phyloP scores from a whole-genome alignment of 202 grass and related monocot species.

The Brachypodium distachyon region DNA sequence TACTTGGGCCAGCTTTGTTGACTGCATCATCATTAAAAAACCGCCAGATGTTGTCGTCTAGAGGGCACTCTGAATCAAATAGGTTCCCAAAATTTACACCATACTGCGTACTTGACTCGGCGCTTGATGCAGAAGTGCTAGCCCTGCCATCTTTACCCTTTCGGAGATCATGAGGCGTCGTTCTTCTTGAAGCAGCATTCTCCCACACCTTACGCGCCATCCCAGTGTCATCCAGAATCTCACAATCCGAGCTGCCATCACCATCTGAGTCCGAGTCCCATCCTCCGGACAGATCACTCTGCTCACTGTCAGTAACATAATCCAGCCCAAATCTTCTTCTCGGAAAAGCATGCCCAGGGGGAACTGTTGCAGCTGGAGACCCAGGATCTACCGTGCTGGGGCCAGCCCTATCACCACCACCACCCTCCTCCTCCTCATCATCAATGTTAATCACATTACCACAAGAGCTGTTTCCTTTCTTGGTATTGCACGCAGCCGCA shows the following conservation, averaged over 20 bases:
- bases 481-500: constrained; percentile 4
- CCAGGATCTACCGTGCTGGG: not conserved
- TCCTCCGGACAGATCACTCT: constrained; percentile 27
- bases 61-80: not conserved
- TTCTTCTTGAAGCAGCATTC: constrained; percentile 59
- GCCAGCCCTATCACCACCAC: constrained; percentile 14
- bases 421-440: not conserved
- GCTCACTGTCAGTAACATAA: constrained; percentile 30
- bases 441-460: constrained; percentile 73
- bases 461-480: constrained; percentile 16
- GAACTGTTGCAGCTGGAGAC: not conserved
- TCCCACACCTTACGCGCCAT: constrained; percentile 66
- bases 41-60: not conserved
- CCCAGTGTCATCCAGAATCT: constrained; percentile 61
- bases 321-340: constrained; percentile 52
- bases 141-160: not conserved
- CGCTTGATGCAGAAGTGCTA: constrained; percentile 29
- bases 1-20: not conserved
- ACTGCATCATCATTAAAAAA: not conserved
- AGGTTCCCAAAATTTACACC: not conserved
- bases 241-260: constrained; percentile 53
- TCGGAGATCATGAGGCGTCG: not conserved
- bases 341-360: constrained; percentile 3
- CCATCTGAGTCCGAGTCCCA: not conserved
- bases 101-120: constrained; percentile 16